These are phyloP conservation scores for Xylaria sp. DNA, from an alignment of 2,329 filamentous ascomycete genomes.

Conservation along the genomic window DNA sequence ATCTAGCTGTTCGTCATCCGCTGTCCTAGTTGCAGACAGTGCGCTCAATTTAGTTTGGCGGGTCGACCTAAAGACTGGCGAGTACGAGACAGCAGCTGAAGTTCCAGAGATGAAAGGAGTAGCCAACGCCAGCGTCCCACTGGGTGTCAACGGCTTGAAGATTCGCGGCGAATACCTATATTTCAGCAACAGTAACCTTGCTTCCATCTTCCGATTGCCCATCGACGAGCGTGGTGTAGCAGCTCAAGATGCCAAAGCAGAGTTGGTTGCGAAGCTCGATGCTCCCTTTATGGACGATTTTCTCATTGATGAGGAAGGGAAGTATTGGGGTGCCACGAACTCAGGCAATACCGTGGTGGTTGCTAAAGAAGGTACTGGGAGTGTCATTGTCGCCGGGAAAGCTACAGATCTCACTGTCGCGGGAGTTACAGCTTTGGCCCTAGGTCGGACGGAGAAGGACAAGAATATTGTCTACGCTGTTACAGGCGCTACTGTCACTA, in stretches of 20 bases:
- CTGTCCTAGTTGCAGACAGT: constrained; percentile 26
- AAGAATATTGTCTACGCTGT: constrained; percentile 41
- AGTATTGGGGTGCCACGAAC: constrained; percentile 27
- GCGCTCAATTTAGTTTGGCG: constrained; percentile 25
- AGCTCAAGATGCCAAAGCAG: constrained; percentile 9
- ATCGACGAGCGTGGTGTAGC: constrained; percentile 24
- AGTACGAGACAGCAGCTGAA: constrained; percentile 26
- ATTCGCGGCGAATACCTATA: constrained; percentile 23
- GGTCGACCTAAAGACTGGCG: constrained; percentile 26
- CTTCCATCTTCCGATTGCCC: constrained; percentile 25
- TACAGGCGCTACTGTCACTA: constrained; percentile 36
- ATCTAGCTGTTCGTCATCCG: not conserved
- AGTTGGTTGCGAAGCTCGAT: constrained; percentile 23
- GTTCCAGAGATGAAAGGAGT: constrained; percentile 29
- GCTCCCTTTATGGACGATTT: constrained; percentile 28
- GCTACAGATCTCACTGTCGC: constrained; percentile 33
- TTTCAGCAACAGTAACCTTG: constrained; percentile 31
- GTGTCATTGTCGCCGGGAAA: constrained; percentile 25
- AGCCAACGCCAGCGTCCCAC: not conserved
- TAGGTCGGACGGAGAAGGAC: constrained; percentile 39
- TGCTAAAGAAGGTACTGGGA: constrained; percentile 11
- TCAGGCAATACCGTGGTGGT: constrained; percentile 18
- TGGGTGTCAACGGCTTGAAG: constrained; percentile 34
- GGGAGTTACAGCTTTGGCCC: constrained; percentile 38
- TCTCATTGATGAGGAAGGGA: constrained; percentile 21